These are phyloP conservation scores for Fagopyrum homotropicum DNA, from an alignment of 148 eudicot genomes.

Conservation along the genomic window DNA sequence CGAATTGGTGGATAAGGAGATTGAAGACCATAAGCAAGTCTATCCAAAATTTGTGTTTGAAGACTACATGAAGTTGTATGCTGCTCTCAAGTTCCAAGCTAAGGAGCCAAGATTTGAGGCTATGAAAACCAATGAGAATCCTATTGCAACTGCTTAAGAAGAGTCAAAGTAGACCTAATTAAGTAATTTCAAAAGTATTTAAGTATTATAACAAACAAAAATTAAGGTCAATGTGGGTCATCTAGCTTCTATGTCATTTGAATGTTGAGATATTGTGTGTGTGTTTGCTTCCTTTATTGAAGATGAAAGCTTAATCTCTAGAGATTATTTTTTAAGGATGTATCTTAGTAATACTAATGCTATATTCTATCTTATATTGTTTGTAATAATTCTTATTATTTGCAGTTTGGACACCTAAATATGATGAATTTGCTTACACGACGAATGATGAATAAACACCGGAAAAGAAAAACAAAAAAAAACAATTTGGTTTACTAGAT, in stretches of 20 bases:
- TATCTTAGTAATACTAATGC: neutral
- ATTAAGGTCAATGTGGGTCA: neutral
- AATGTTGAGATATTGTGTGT: neutral
- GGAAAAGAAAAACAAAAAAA: neutral
- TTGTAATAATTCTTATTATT: neutral
- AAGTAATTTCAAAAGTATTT: neutral
- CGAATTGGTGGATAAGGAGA: constrained; percentile 27
- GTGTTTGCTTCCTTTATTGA: neutral
- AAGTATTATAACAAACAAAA: neutral
- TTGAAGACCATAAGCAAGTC: constrained; percentile 19
- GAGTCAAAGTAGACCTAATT: neutral
- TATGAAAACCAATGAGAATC: constrained; percentile 38
- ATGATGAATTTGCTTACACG: no score
- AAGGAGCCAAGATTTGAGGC: constrained; percentile 75
- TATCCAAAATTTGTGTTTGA: constrained; percentile 52
- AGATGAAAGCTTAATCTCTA: neutral
- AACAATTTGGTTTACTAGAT: no score
- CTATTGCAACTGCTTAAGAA: constrained; percentile 29
- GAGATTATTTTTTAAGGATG: neutral
- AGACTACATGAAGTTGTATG: constrained; percentile 52
- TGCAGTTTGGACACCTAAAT: no score
- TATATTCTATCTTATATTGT: neutral
- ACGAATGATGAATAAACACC: neutral
- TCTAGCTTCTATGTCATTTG: neutral
- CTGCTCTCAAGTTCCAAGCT: constrained; percentile 47